Conservation (phyloP, 2,329 filamentous ascomycete genomes). For the Cytospora piceicola region DNA sequence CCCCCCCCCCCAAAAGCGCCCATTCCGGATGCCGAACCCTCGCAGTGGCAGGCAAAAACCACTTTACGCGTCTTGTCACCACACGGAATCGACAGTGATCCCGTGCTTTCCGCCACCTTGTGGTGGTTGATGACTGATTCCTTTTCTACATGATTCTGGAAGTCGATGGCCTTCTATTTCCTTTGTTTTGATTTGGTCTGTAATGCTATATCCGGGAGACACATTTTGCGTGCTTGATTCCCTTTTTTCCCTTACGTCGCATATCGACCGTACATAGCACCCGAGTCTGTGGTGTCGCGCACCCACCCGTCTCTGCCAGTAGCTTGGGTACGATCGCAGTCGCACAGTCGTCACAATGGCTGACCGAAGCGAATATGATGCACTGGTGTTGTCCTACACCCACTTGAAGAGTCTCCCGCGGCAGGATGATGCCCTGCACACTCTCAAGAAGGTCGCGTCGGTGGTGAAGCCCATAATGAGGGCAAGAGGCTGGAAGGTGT, state of each 20-base stretch:
- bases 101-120: neutral
- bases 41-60: constrained; percentile 17
- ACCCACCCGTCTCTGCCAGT: no score
- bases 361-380: constrained; percentile 44
- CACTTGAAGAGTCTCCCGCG: constrained; percentile 53
- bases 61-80: constrained; percentile 28
- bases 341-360: constrained; percentile 13
- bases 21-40: neutral
- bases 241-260: neutral
- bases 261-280: neutral
- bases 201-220: neutral
- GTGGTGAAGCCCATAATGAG: constrained; percentile 95
- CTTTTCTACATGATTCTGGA: constrained; percentile 23
- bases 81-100: neutral
- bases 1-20: neutral
- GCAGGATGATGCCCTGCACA: constrained; percentile 56
- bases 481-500: constrained; percentile 79
- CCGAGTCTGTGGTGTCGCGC: constrained; percentile 11
- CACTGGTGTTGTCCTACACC: constrained; percentile 52
- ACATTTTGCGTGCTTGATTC: neutral
- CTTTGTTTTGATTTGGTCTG: neutral
- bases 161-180: neutral
- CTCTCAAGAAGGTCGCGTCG: constrained; percentile 80
- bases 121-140: constrained; percentile 15
- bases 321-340: neutral